phyloP scores from a whole-genome alignment of 2,329 filamentous ascomycete species.

The Arthrobotrys musiformis region DNA sequence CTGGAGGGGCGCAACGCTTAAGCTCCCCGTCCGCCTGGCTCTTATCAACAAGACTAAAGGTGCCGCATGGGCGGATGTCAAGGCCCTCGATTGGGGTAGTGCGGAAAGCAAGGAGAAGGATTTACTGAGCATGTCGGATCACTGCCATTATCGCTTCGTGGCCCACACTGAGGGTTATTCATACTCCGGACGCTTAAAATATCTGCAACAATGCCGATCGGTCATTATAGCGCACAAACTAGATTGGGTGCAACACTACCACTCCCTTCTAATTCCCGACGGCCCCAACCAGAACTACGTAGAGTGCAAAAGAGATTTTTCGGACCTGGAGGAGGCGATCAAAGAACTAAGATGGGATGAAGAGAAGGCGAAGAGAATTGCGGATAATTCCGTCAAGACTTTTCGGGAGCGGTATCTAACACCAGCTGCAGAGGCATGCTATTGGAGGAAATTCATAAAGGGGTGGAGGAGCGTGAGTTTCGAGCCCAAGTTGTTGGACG shows the following conservation, averaged over 20 bases:
- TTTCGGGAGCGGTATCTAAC: conserved; percentile 67
- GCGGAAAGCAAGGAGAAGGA: conserved; percentile 63
- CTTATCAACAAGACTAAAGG: conserved; percentile 60
- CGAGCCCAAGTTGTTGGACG: conserved; percentile 60
- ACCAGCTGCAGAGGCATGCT: conserved; percentile 69
- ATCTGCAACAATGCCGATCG: conserved; percentile 67
- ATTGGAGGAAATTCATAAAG: conserved; percentile 67
- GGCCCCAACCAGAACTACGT: conserved; percentile 67
- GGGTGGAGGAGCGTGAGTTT: conserved; percentile 62
- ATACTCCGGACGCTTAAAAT: conserved; percentile 69
- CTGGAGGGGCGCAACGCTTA: conserved; percentile 59
- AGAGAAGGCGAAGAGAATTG: conserved; percentile 66
- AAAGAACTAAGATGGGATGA: conserved; percentile 64
- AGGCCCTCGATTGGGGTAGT: conserved; percentile 63
- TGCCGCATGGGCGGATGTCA: conserved; percentile 62
- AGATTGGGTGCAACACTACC: conserved; percentile 66
- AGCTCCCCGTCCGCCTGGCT: conserved; percentile 60
- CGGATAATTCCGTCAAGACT: conserved; percentile 59
- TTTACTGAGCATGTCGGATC: conserved; percentile 67
- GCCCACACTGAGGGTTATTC: conserved; percentile 68
- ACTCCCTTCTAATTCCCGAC: conserved; percentile 64
- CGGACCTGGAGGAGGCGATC: conserved; percentile 62
- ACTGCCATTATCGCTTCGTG: conserved; percentile 69
- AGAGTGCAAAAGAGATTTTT: conserved; percentile 65
- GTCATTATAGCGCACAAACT: conserved; percentile 67